A percentile compares a stretch with the other conserved stretches of the same genome.
Conservation (phyloP, 2,329 filamentous ascomycete genomes). For the Aureobasidium pullulans region DNA sequence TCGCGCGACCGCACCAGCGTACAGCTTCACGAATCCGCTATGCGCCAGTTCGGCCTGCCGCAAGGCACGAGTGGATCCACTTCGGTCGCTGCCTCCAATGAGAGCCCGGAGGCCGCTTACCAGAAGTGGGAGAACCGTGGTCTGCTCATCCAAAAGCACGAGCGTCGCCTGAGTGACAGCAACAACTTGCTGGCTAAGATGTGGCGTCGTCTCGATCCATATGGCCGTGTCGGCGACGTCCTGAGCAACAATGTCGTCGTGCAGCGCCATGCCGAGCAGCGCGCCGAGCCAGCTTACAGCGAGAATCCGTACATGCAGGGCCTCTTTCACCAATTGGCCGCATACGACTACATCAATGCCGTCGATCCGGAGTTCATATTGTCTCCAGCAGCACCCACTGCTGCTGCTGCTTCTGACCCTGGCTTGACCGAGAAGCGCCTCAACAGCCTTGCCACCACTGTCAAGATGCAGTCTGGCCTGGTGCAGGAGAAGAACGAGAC, state of each 20-base stretch:
- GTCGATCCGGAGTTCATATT: not conserved
- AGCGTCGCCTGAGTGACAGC: constrained; percentile 3
- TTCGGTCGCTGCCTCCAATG: not conserved
- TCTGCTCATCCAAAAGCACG: not conserved
- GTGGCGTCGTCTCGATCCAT: constrained; percentile 5
- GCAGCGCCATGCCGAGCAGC: not conserved
- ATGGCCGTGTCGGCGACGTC: not conserved
- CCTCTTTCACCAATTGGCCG: not conserved
- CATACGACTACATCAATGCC: constrained; percentile 7
- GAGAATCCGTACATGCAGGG: not conserved
- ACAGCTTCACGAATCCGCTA: not conserved
- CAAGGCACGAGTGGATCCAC: not conserved
- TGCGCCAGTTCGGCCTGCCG: not conserved
- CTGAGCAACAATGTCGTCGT: not conserved
- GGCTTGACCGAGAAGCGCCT: not conserved
- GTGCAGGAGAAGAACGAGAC: constrained; percentile 6
- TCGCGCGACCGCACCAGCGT: not conserved
- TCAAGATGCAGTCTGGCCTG: not conserved
- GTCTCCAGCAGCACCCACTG: not conserved
- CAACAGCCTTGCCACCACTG: constrained; percentile 1
- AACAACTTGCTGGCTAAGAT: constrained; percentile 1
- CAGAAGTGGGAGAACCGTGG: constrained; percentile 6
- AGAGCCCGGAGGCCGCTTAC: not conserved
- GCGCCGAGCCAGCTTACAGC: not conserved
- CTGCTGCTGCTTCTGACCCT: not conserved